Evolutionary conservation across 2,329 filamentous ascomycete species (phyloP).

Genomic region (Aspergillus quadrilineatus): DNA sequence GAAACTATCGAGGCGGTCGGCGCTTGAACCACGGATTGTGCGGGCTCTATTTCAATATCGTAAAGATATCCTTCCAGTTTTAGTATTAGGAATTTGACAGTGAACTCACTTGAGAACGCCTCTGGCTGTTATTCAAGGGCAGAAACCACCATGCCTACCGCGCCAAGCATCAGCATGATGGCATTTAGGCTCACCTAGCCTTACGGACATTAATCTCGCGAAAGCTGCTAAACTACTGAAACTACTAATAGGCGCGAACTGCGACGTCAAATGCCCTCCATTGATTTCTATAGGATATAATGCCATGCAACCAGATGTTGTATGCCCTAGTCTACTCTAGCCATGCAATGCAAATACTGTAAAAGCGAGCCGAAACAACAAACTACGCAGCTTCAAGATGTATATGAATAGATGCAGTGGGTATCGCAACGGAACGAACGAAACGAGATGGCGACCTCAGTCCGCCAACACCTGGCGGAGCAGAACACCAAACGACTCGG

Average conservation of each 20-base stretch:
- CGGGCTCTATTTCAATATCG: not conserved
- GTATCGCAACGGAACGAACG: constrained; percentile 52
- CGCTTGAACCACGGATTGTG: not conserved
- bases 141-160: too few relatives aligned
- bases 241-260: too few relatives aligned
- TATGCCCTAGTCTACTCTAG: constrained; percentile 8
- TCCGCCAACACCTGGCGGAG: constrained; percentile 76
- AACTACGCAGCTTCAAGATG: constrained; percentile 7
- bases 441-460: constrained; percentile 49
- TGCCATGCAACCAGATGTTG: constrained; percentile 5
- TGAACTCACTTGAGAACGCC: too few relatives aligned
- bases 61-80: too few relatives aligned
- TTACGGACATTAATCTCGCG: too few relatives aligned
- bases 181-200: too few relatives aligned
- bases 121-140: too few relatives aligned
- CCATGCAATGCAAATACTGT: constrained; percentile 8
- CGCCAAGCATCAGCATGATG: too few relatives aligned
- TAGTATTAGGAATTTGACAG: not conserved
- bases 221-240: too few relatives aligned
- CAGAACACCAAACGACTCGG: constrained; percentile 78
- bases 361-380: not conserved
- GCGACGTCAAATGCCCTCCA: constrained; percentile 23
- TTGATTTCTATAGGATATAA: constrained; percentile 5
- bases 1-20: constrained; percentile 20
- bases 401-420: constrained; percentile 13